Conservation (phyloP, 2,329 filamentous ascomycete species). For the Emergomyces orientalis region DNA sequence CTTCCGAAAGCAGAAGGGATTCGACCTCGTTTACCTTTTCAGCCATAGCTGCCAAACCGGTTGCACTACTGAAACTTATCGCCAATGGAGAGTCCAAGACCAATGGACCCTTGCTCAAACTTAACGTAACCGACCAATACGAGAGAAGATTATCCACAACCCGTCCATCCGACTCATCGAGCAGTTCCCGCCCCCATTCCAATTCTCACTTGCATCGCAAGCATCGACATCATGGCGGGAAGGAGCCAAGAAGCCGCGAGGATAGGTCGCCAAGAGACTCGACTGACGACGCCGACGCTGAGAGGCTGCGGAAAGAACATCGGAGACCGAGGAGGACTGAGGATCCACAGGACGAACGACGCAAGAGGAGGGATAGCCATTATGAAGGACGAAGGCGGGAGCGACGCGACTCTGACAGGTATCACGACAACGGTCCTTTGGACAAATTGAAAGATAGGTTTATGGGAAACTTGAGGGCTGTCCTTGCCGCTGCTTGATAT, state of each 20-base stretch:
- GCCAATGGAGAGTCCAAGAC: constrained; percentile 34
- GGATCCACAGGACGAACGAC: constrained; percentile 3
- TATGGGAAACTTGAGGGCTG: constrained; percentile 11
- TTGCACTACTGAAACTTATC: constrained; percentile 24
- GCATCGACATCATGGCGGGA: constrained; percentile 15
- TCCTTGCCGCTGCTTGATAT: constrained; percentile 10
- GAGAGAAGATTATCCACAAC: constrained; percentile 18
- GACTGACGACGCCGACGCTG: not conserved
- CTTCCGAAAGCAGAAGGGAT: constrained; percentile 19
- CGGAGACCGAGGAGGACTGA: constrained; percentile 9
- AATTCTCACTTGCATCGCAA: constrained; percentile 19
- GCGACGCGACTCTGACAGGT: constrained; percentile 7
- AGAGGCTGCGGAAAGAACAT: constrained; percentile 8
- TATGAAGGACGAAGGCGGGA: constrained; percentile 9
- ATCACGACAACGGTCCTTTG: constrained; percentile 7
- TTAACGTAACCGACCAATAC: constrained; percentile 26
- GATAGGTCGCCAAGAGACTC: constrained; percentile 9
- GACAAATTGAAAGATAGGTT: constrained; percentile 12
- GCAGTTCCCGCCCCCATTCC: constrained; percentile 22
- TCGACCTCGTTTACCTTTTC: constrained; percentile 23
- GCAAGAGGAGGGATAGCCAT: constrained; percentile 11
- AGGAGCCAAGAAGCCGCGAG: constrained; percentile 2
- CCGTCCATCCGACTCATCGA: constrained; percentile 24
- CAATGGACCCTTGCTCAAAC: constrained; percentile 30
- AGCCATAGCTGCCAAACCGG: constrained; percentile 16